Percentiles rank a stretch among this genome's conserved stretches.
Conservation (phyloP, 306 rosid genomes). For the Pyrus pyrifolia region DNA sequence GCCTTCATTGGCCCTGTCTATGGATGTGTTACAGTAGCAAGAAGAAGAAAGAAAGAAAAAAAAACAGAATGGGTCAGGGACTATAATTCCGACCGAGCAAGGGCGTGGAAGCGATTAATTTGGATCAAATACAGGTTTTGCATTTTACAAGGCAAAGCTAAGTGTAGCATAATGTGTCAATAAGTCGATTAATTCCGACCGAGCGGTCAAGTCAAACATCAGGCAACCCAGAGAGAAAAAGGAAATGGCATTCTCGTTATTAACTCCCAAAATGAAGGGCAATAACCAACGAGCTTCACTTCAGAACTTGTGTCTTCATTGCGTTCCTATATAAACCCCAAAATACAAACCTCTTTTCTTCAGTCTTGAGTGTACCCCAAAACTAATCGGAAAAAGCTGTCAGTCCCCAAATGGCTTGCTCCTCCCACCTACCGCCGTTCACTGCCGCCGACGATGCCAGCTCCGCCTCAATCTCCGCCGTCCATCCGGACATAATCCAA, state of each 20-base stretch:
- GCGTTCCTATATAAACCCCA: background rate
- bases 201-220: background rate
- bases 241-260: background rate
- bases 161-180: background rate
- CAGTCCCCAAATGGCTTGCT: background rate
- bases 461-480: constrained; percentile 35
- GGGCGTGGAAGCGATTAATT: no score
- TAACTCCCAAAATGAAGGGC: background rate
- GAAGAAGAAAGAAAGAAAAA: no score
- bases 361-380: background rate
- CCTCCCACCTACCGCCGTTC: background rate
- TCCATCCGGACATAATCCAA: constrained; percentile 51
- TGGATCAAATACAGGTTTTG: background rate
- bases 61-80: no score
- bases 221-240: no score
- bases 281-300: background rate
- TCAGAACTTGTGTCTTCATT: background rate
- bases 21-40: no score
- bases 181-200: no score
- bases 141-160: background rate
- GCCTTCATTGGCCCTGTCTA: no score
- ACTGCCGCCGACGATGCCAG: background rate
- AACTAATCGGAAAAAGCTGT: background rate
- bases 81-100: no score
- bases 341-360: background rate